Evolutionary conservation across 2,329 filamentous ascomycete genomes (phyloP), one percentile per base, ranked within the genome.

Genomic region (Cladobotryum protrusum): DNA sequence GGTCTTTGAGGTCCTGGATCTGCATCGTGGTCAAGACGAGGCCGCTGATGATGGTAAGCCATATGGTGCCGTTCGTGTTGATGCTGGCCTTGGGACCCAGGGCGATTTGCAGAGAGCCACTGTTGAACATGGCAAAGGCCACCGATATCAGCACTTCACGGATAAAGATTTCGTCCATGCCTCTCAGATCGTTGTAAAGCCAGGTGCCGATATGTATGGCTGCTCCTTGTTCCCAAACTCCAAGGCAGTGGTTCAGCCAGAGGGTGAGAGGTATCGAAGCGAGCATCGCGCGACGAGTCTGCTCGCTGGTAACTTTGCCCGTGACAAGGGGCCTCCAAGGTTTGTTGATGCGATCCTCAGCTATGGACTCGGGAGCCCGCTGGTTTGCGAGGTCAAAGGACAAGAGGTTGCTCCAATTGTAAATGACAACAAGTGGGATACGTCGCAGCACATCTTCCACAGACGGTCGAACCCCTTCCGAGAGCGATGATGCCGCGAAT

Each of bases 291-390:
- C 49, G 42, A 11, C 56, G 51, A 1, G 62, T 54, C 15, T 59
- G 36, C 1, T 58, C 48, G 2, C 55, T 6, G 43, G 57, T 61
- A 5, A 68, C 52, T 1, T 56, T 56, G 3, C 58, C 56, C 8
- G 59, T 56, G 3, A 58, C 55, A 1, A 63, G 55, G 0, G 63
- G 58, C 0, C 64, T 57, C 61, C 61, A 67, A 2, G 68, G 67
- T 48, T 72, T 72, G 61, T 73, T 73, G 41, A 70, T 45, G 0
- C 20, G 9, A 54, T 73, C 71, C 52, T 73, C 71, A 0, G 47
- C 33, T 4, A 68, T 52, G 2, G 68, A 57, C 2, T 49, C 54
- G 1, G 57, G 48, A 3, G 52, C 48, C 5, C 67, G 59, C 51
- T 72, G 70, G 55, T 72, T 72, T 24, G 63, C 58, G 11, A 71